Evolutionary conservation across 106 monocot genomes (phyloP), one percentile per base, ranked within the genome.

Genomic region (Dioscorea alata): DNA sequence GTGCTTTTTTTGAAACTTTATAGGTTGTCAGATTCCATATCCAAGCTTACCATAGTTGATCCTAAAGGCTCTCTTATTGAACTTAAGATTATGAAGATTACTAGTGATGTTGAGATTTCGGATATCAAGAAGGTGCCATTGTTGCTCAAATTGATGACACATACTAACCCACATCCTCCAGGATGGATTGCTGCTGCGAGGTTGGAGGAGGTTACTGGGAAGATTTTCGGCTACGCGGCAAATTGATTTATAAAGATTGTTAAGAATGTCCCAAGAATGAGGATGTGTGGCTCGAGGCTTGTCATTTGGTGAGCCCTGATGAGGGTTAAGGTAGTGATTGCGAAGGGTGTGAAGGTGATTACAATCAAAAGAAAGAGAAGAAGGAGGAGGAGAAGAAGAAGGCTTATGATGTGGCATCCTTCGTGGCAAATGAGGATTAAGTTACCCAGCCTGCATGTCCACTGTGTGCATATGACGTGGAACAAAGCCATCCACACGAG

Each of bases 141-240:
- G 73, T 58, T 97, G 72, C 79, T 97, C 18, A 97, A 97, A 57
- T 97, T 92, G 2, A 92, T 97, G 51, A 97, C 81, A 7, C 97
- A 97, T 76, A 97, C 97, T 2, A 97, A 97, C 65, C 97, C 89
- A 69, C 97, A 97, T 34, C 92, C 97, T 6, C 97, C 97, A 0
- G 97, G 97, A 12, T 97, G 97, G 97, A 97, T 97, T 57, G 97
- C 97, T 0, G 97, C 96, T 21, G 91, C 92, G 22, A 84, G 97
- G 84, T 70, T 97, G 59, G 97, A 97, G 74, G 96, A 96, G 80
- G 82, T 97, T 14, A 92, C 96, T 0, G 97, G 97, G 2, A 97
- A 97, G 80, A 89, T n/a, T n/a, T 92, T 34, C 89, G 77, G 84
- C 80, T 12, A 92, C 97, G 6, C 82, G 92, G 70, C 89, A n/a